Evolutionary conservation across 2,329 filamentous ascomycete species (phyloP).

Genomic region (Epichloe festucae): DNA sequence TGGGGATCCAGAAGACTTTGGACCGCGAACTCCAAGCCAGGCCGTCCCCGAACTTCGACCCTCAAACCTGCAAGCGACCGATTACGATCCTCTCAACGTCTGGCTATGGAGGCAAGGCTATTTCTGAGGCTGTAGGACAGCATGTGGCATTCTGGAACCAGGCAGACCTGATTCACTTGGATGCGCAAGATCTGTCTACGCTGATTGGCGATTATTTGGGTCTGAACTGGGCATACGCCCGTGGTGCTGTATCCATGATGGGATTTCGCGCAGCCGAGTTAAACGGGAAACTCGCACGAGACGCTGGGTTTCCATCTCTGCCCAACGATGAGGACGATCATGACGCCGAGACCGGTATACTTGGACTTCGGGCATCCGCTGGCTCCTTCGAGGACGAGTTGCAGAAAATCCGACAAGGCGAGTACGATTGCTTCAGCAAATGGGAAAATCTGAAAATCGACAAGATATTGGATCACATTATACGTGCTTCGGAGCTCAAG

Average conservation of each 20-base stretch:
- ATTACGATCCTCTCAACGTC: constrained; percentile 25
- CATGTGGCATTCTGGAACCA: constrained; percentile 46
- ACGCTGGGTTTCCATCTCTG: constrained; percentile 24
- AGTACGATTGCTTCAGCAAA: constrained; percentile 26
- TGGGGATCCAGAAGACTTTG: constrained; percentile 17
- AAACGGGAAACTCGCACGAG: constrained; percentile 39
- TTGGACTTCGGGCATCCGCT: constrained; percentile 16
- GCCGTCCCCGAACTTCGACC: constrained; percentile 17
- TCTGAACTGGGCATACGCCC: constrained; percentile 37
- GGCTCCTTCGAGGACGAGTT: constrained; percentile 30
- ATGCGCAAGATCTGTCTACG: constrained; percentile 56
- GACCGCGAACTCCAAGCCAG: constrained; percentile 16
- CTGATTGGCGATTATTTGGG: constrained; percentile 59
- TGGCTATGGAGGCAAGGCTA: constrained; percentile 25
- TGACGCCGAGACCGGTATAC: constrained; percentile 19
- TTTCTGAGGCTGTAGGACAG: constrained; percentile 41
- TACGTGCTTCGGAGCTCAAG: constrained; percentile 31
- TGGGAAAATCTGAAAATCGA: constrained; percentile 52
- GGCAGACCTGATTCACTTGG: constrained; percentile 55
- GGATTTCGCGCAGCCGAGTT: constrained; percentile 43
- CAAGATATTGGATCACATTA: constrained; percentile 42
- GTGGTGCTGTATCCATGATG: constrained; percentile 38
- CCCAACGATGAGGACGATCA: constrained; percentile 22
- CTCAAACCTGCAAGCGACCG: constrained; percentile 23
- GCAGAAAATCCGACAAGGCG: constrained; percentile 27